These are phyloP conservation scores for Termitomyces bulborhizus DNA, from an alignment of 768 basidiomycete genomes.

Conservation along the genomic window DNA sequence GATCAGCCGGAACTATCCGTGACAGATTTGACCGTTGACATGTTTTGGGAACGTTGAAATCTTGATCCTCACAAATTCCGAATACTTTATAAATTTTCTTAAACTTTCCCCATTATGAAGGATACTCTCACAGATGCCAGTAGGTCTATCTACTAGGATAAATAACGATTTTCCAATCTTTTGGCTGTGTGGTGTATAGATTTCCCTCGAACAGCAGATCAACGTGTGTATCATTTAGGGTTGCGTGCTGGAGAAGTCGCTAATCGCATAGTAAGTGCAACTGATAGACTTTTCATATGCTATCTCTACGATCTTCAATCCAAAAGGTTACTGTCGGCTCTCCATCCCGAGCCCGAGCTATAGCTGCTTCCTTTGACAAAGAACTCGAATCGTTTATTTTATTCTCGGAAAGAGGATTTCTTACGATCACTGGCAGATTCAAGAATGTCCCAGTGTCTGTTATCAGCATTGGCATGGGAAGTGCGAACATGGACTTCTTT, in stretches of 20 bases:
- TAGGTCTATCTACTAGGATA: conserved; percentile 27
- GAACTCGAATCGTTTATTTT: conserved; percentile 54
- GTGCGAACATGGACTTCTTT: conserved; percentile 81
- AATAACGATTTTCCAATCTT: neutral
- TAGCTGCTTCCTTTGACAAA: conserved; percentile 60
- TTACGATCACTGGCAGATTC: conserved; percentile 66
- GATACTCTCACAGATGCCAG: conserved; percentile 61
- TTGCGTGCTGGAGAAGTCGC: conserved; percentile 72
- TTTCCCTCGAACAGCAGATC: conserved; percentile 69
- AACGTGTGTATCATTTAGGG: conserved; percentile 76
- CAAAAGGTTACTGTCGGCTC: conserved; percentile 69
- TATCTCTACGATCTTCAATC: neutral
- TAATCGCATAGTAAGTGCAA: conserved; percentile 59
- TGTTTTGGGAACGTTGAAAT: neutral
- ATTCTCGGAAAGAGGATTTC: conserved; percentile 69
- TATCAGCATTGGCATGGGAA: conserved; percentile 80
- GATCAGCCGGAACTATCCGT: neutral
- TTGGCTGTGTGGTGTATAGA: conserved; percentile 32
- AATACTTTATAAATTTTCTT: neutral
- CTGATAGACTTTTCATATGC: neutral
- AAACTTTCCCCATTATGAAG: conserved; percentile 11
- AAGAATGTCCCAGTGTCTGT: conserved; percentile 60
- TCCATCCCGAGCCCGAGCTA: conserved; percentile 54
- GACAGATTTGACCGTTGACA: neutral
- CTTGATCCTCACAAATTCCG: neutral